These are phyloP conservation scores for Saccharomycopsis sp. DNA, from an alignment of 805 yeast species.

Conservation along the genomic window DNA sequence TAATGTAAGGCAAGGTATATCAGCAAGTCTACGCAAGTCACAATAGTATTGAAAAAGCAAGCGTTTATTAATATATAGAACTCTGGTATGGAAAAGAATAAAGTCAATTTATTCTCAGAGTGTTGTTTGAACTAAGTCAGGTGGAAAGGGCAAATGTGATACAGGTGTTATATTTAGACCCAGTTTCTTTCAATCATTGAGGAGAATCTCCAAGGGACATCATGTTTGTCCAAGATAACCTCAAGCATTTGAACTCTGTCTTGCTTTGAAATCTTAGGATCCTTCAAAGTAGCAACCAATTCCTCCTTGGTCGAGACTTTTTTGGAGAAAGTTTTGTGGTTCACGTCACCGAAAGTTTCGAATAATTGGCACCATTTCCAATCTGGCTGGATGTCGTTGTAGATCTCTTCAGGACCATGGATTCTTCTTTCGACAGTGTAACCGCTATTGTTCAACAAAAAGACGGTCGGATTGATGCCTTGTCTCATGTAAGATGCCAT, in stretches of 20 bases:
- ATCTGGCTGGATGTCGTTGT: constrained; percentile 73
- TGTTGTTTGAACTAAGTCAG: too few species aligned
- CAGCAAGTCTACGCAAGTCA: too few species aligned
- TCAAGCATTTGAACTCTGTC: constrained; percentile 48
- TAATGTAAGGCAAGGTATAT: too few species aligned
- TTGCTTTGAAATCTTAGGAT: constrained; percentile 30
- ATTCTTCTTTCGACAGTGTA: constrained; percentile 87
- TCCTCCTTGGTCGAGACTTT: constrained; percentile 35
- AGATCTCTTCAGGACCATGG: constrained; percentile 66
- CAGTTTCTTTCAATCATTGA: constrained; percentile 28
- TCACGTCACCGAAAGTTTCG: constrained; percentile 53
- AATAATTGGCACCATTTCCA: constrained; percentile 80
- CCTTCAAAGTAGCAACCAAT: constrained; percentile 31
- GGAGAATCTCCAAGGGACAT: constrained; percentile 58
- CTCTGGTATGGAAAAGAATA: too few species aligned
- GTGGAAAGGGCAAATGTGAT: too few species aligned
- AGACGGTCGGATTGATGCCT: constrained; percentile 57
- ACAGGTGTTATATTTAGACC: too few species aligned
- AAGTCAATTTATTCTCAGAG: background rate
- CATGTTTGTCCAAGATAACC: constrained; percentile 50
- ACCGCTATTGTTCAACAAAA: constrained; percentile 78
- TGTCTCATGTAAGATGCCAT: constrained; percentile 56
- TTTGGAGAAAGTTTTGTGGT: constrained; percentile 28
- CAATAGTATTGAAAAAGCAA: too few species aligned
- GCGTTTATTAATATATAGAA: too few species aligned